phyloP scores from a whole-genome alignment of 2,329 filamentous ascomycete genomes.

The Ambrosiella xylebori region DNA sequence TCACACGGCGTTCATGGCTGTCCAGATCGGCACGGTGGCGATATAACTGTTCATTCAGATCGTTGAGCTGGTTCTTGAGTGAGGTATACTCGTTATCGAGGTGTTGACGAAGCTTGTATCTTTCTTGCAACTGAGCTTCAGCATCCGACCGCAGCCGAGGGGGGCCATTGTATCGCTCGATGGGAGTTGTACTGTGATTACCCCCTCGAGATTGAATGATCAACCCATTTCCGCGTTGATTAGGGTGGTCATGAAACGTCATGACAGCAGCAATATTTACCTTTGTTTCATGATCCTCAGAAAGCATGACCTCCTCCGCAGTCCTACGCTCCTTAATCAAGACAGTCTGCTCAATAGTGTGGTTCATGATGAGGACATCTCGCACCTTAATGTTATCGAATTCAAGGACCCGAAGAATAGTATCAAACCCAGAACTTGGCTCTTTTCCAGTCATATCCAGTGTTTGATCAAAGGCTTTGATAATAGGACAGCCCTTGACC shows the following conservation, averaged over 20 bases:
- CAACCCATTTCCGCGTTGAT: constrained; percentile 29
- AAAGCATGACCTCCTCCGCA: constrained; percentile 53
- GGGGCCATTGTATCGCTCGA: constrained; percentile 30
- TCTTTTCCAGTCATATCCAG: constrained; percentile 51
- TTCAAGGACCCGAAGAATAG: constrained; percentile 62
- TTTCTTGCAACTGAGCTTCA: constrained; percentile 43
- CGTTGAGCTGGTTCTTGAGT: constrained; percentile 31
- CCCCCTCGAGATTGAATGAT: constrained; percentile 53
- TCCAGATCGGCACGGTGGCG: constrained; percentile 29
- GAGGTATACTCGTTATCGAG: constrained; percentile 37
- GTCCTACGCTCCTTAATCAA: constrained; percentile 52
- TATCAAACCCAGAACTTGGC: constrained; percentile 55
- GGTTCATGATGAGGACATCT: constrained; percentile 68
- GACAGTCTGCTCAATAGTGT: constrained; percentile 68
- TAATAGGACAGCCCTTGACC: constrained; percentile 35
- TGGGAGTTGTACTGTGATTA: constrained; percentile 36
- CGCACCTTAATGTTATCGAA: constrained; percentile 66
- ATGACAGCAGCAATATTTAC: constrained; percentile 58
- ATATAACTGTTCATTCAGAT: constrained; percentile 29
- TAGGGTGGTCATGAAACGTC: constrained; percentile 40
- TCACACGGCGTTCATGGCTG: constrained; percentile 18
- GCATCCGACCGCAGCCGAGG: constrained; percentile 69
- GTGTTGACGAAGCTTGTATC: constrained; percentile 32
- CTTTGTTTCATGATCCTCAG: constrained; percentile 29
- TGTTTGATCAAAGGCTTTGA: constrained; percentile 41